A percentile compares a stretch with the other conserved stretches of the same genome.
Evolutionary conservation across 2,329 filamentous ascomycete genomes (phyloP).

Genomic region (Epichloe bromicola): DNA sequence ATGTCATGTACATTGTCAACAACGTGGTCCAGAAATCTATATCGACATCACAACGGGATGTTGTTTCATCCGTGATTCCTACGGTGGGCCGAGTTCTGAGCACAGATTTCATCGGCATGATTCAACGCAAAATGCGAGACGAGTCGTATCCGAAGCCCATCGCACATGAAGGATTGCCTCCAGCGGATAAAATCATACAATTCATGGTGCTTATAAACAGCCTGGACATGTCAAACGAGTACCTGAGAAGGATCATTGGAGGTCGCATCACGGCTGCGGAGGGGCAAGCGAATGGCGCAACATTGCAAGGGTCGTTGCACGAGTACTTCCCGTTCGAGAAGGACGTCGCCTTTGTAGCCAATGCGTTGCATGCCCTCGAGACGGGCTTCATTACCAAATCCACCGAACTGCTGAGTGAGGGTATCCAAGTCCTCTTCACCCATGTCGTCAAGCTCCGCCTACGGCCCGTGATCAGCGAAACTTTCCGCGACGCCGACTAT

Average conservation of each 20-base stretch:
- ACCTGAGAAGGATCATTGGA: slow-evolving; percentile 73
- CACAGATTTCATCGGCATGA: slow-evolving; percentile 89
- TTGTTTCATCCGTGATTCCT: slow-evolving; percentile 67
- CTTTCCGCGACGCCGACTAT: slow-evolving; percentile 89
- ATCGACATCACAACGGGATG: slow-evolving; percentile 68
- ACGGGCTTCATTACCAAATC: slow-evolving; percentile 64
- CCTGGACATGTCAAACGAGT: slow-evolving; percentile 83
- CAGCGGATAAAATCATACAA: slow-evolving; percentile 75
- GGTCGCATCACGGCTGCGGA: slow-evolving; percentile 42
- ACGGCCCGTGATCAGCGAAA: slow-evolving; percentile 70
- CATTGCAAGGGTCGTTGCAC: slow-evolving; percentile 33
- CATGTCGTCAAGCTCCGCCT: slow-evolving; percentile 78
- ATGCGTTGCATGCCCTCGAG: slow-evolving; percentile 55
- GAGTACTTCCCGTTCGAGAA: slow-evolving; percentile 70
- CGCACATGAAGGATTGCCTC: slow-evolving; percentile 68
- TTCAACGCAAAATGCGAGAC: slow-evolving; percentile 94
- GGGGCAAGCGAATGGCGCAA: slow-evolving; percentile 21
- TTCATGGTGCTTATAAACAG: slow-evolving; percentile 95
- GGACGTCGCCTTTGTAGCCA: slow-evolving; percentile 57
- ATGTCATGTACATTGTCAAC: slow-evolving; percentile 98
- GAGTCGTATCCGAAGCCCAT: slow-evolving; percentile 78
- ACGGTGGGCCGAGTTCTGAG: slow-evolving; percentile 69
- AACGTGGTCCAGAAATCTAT: slow-evolving; percentile 78
- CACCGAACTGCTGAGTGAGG: slow-evolving; percentile 70
- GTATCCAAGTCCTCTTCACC: slow-evolving; percentile 73